These are phyloP conservation scores for Quercus glauca DNA, from an alignment of 306 rosid species.

Conservation along the genomic window DNA sequence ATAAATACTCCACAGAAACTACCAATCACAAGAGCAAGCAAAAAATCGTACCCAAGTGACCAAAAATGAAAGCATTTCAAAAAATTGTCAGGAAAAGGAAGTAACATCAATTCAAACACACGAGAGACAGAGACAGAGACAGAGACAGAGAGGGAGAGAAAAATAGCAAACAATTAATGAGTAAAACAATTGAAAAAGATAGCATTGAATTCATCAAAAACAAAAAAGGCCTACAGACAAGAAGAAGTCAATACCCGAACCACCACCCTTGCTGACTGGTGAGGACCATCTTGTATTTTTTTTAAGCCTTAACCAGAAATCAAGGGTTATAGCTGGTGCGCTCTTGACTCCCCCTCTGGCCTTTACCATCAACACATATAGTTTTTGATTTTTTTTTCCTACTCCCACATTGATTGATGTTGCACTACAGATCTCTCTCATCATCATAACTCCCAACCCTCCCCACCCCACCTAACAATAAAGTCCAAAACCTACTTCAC, in stretches of 20 bases:
- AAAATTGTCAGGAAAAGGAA: too few species aligned
- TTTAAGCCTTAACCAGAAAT: conserved; percentile 36
- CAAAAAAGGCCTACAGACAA: conserved; percentile 46
- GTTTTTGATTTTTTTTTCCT: background rate
- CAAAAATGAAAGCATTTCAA: too few species aligned
- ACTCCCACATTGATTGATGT: conserved; percentile 12
- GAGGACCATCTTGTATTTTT: conserved; percentile 17
- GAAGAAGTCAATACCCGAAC: conserved; percentile 99
- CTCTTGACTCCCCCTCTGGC: conserved; percentile 92
- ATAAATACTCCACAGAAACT: too few species aligned
- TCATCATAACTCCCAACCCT: background rate
- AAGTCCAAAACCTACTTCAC: background rate
- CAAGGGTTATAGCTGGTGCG: conserved; percentile 91
- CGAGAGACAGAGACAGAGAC: background rate
- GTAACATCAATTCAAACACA: too few species aligned
- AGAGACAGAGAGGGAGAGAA: background rate
- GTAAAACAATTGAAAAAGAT: background rate
- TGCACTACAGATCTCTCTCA: background rate
- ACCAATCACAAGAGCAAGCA: too few species aligned
- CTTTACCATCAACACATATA: conserved; percentile 7
- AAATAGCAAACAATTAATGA: background rate
- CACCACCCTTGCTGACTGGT: conserved; percentile 65
- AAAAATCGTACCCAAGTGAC: too few species aligned
- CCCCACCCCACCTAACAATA: conserved; percentile 23
- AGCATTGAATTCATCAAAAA: conserved; percentile 28